Base-by-base conservation (phyloP, 176 grass and related monocot species). In the Coix lacrymajobi region DNA sequence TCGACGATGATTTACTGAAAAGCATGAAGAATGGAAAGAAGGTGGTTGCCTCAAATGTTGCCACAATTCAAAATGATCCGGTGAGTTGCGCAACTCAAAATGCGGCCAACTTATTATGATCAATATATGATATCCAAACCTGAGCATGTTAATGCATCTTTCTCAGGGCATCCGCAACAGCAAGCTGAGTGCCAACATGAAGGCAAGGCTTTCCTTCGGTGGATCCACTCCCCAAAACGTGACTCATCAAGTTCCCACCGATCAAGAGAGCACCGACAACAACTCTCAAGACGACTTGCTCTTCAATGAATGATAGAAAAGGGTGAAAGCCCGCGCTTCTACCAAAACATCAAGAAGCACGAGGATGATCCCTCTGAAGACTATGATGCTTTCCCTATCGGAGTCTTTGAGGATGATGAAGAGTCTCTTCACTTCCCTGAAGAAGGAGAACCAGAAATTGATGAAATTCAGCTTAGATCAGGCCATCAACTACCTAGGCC, bases 51-150 rank as follows among this genome's bases (percentile, higher is more conserved):
- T 0, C 40, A 37, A 83, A 64, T 1, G 25, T 63, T 0, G 56
- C 69, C 11, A 83, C 30, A 1, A 6, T 83, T 14, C 6, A 60
- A 2, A 22, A 36, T 26, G 19, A 58, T 12, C 1, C 5, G 60
- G 61, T 75, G n/a, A 83, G 81, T 83, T 52, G 6, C 1, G 6
- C 41, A 13, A 5, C 40, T 74, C 33, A 46, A 83, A 37, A 74
- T 64, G 22, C 13, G 1, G 8, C 30, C 5, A 33, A 2, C 56
- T 74, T 29, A n/a, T n/a, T n/a, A 30, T 84, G 3, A 39, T 39
- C 16, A 66, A 32, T 39, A 4, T 32, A 19, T 43, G 36, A 2
- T 17, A 1, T 14, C 11, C n/a, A 0, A 48, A 17, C n/a, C 20
- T 40, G 2, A 84, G 7, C 25, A n/a, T 43, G 38, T 15, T 43